Conservation (phyloP, 257 asterid genomes). For the Capsicum pubescens region DNA sequence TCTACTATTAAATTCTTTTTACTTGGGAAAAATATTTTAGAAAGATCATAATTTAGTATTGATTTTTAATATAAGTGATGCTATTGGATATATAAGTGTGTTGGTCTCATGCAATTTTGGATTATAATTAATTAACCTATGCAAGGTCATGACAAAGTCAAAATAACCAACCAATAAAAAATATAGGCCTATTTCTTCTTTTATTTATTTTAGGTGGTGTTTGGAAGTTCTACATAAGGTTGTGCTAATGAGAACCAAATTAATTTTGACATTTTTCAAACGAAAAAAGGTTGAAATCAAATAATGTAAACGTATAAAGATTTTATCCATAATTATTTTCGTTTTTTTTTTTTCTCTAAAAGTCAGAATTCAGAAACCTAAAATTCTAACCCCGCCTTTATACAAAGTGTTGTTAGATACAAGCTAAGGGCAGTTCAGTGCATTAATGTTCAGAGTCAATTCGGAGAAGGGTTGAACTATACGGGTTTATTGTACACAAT, state of each 20-base stretch:
- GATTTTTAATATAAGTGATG: background rate
- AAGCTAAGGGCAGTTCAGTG: too few relatives aligned
- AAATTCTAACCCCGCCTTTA: background rate
- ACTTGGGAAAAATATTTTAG: too few relatives aligned
- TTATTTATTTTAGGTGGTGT: background rate
- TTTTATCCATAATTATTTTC: too few relatives aligned
- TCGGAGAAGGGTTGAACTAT: too few relatives aligned
- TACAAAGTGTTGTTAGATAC: background rate
- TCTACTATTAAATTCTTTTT: too few relatives aligned
- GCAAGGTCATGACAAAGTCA: background rate
- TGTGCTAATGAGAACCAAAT: background rate
- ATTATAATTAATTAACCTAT: background rate
- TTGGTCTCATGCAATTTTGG: background rate
- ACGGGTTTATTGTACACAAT: too few relatives aligned
- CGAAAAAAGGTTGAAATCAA: background rate
- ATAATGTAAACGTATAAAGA: too few relatives aligned
- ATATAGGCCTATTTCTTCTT: background rate
- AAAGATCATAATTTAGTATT: background rate
- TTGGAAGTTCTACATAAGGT: background rate
- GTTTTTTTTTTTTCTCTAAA: too few relatives aligned
- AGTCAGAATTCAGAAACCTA: background rate
- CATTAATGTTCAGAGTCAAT: too few relatives aligned
- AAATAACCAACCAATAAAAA: background rate
- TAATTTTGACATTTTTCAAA: background rate
- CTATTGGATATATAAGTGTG: slow-evolving; percentile 2